Conservation (phyloP, 805 yeast species). For the Suhomyces emberorum region DNA sequence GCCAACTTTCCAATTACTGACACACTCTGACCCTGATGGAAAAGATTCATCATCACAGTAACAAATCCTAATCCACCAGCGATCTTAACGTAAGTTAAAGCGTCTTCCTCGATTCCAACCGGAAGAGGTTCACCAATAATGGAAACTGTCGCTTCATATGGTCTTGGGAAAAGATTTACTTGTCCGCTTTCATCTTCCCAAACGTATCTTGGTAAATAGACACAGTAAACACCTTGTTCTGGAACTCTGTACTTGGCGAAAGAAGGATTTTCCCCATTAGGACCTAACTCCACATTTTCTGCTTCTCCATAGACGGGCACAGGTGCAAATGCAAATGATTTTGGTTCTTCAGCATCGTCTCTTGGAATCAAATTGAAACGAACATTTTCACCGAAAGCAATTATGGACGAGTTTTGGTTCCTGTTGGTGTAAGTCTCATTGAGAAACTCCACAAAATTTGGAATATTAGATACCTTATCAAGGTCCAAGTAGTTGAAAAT, state of each 20-base stretch:
- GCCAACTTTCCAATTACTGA: constrained; percentile 2
- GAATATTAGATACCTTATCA: constrained; percentile 8
- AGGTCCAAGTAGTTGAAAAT: constrained; percentile 13
- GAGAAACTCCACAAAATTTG: constrained; percentile 8
- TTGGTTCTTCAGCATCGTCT: constrained; percentile 3
- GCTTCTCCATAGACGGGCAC: constrained; percentile 5
- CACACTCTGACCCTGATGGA: background rate
- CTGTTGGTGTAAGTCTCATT: constrained; percentile 5
- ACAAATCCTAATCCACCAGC: constrained; percentile 2
- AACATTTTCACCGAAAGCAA: constrained; percentile 1
- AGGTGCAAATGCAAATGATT: constrained; percentile 2
- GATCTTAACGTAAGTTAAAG: constrained; percentile 2
- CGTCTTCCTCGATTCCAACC: constrained; percentile 2
- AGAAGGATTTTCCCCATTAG: background rate
- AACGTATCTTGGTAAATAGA: constrained; percentile 10
- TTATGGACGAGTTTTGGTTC: constrained; percentile 4
- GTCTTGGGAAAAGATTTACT: constrained; percentile 3
- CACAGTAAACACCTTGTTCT: constrained; percentile 10
- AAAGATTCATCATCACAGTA: constrained; percentile 2
- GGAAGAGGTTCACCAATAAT: constrained; percentile 7
- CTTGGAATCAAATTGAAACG: constrained; percentile 2
- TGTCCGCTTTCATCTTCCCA: background rate
- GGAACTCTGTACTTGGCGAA: constrained; percentile 5
- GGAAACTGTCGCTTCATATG: constrained; percentile 3
- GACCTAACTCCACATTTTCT: constrained; percentile 1